Conservation (phyloP, 2,329 filamentous ascomycete species). For the Aspergillus novofumigatus region DNA sequence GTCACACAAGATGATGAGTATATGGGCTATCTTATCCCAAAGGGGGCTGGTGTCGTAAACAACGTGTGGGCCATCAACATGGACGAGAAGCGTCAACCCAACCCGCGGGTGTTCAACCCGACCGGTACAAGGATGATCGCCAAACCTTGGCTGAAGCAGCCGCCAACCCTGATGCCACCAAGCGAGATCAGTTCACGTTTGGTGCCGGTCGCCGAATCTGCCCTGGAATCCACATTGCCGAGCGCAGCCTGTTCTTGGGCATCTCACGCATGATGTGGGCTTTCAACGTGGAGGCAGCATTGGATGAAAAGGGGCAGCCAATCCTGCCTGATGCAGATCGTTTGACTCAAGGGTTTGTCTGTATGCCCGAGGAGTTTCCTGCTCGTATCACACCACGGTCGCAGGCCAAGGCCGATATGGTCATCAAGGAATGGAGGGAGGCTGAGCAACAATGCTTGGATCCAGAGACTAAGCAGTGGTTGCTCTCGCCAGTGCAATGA, state of each 20-base stretch:
- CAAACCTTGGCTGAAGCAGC: constrained; percentile 31
- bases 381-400: constrained; percentile 35
- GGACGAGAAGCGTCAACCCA: constrained; percentile 38
- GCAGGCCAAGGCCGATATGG: constrained; percentile 22
- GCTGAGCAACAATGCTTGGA: neutral
- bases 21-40: constrained; percentile 47
- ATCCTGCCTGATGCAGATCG: constrained; percentile 38
- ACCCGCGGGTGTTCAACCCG: constrained; percentile 38
- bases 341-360: constrained; percentile 43
- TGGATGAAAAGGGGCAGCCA: constrained; percentile 26
- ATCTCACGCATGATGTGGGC: constrained; percentile 49
- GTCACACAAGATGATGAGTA: constrained; percentile 48
- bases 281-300: constrained; percentile 37
- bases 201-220: constrained; percentile 56
- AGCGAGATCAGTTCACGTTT: constrained; percentile 53
- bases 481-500: neutral
- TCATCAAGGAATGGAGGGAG: neutral
- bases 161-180: constrained; percentile 33
- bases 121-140: constrained; percentile 31
- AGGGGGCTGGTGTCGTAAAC: constrained; percentile 44
- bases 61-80: constrained; percentile 45
- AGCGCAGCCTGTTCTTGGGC: constrained; percentile 46
- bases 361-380: constrained; percentile 40
- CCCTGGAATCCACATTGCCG: constrained; percentile 54
- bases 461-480: neutral